Percentiles rank a stretch among this genome's conserved stretches.
These are phyloP conservation scores for Nepenthes alata DNA, from an alignment of 179 eudicot genomes.

Conservation along the genomic window DNA sequence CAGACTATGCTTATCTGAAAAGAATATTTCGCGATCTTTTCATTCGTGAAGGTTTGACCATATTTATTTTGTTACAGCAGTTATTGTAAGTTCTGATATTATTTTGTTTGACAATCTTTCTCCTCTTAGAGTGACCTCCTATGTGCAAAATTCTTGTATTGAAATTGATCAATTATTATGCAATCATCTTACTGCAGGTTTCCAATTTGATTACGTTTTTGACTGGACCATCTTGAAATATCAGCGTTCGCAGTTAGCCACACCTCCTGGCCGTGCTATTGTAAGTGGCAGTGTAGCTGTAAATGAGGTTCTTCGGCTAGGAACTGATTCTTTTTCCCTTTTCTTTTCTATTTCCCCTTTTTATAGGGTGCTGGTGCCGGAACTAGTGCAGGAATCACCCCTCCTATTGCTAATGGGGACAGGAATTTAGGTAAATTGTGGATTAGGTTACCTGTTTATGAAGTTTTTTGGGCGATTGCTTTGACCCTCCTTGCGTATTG, in stretches of 20 bases:
- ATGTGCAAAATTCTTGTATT: not conserved
- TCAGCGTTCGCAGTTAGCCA: constrained; percentile 70
- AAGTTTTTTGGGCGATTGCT: too few species aligned
- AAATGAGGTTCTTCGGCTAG: not conserved
- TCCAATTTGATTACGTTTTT: constrained; percentile 89
- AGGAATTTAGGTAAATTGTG: constrained; percentile 32
- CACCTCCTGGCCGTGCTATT: constrained; percentile 50
- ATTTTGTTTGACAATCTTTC: not conserved
- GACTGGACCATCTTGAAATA: constrained; percentile 92
- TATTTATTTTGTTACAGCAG: not conserved
- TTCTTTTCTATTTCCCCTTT: not conserved
- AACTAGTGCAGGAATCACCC: constrained; percentile 24
- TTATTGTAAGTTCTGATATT: not conserved
- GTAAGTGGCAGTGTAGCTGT: constrained; percentile 25
- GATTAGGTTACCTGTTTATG: not conserved
- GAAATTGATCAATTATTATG: not conserved
- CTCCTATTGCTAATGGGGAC: constrained; percentile 47
- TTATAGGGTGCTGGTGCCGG: constrained; percentile 54
- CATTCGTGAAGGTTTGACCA: constrained; percentile 73
- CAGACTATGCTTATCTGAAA: constrained; percentile 86
- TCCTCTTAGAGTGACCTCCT: not conserved
- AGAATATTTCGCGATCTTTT: constrained; percentile 82
- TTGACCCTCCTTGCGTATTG: too few species aligned
- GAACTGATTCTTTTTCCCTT: not conserved
- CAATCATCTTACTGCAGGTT: constrained; percentile 34